A percentile compares a stretch with the other conserved stretches of the same genome.
phyloP scores from a whole-genome alignment of 805 yeast genomes.

The Hanseniaspora thailandica region DNA sequence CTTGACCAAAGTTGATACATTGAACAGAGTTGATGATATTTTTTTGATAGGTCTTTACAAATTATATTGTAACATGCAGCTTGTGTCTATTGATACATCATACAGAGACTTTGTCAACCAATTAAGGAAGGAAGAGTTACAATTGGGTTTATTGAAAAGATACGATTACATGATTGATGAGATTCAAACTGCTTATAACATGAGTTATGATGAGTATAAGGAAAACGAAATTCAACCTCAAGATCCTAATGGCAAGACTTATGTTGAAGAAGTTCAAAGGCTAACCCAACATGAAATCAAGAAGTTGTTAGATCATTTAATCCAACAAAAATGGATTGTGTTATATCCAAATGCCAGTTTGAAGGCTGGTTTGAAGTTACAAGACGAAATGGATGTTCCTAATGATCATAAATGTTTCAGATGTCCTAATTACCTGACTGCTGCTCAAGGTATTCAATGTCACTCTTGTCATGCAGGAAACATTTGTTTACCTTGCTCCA shows the following conservation, averaged over 20 bases:
- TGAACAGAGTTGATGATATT: not conserved
- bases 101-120: not conserved
- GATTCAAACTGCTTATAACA: not conserved
- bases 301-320: not conserved
- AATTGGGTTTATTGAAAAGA: not conserved
- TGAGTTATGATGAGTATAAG: not conserved
- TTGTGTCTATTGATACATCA: not conserved
- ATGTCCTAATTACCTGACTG: not conserved
- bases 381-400: not conserved
- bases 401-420: not conserved
- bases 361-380: not conserved
- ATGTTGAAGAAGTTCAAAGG: slow-evolving; percentile 3
- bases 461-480: not conserved
- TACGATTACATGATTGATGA: slow-evolving; percentile 1
- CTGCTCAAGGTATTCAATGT: slow-evolving; percentile 5
- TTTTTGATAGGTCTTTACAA: slow-evolving; percentile 5
- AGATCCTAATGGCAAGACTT: not conserved
- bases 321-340: slow-evolving; percentile 5
- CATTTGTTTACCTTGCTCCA: slow-evolving; percentile 5
- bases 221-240: not conserved
- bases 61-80: not conserved
- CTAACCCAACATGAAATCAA: not conserved
- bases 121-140: not conserved
- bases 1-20: not conserved
- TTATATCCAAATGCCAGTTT: slow-evolving; percentile 1